These are phyloP conservation scores for Rhizopogon rudus DNA, from an alignment of 768 basidiomycete genomes.

Conservation along the genomic window DNA sequence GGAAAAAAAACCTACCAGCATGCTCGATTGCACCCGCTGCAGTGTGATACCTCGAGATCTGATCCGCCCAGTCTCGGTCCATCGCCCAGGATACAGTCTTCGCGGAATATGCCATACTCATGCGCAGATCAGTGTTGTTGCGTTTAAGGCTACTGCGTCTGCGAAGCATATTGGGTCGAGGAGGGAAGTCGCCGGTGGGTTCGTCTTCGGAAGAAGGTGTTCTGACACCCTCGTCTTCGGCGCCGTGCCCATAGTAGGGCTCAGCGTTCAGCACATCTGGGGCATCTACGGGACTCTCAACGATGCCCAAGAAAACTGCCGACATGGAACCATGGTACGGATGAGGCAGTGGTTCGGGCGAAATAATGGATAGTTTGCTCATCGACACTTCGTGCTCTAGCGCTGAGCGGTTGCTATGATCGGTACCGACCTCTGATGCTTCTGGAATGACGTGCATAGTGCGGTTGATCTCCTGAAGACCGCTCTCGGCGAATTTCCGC, in stretches of 20 bases:
- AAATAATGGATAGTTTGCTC: slow-evolving; percentile 25
- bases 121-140: slow-evolving; percentile 38
- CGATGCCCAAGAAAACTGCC: slow-evolving; percentile 24
- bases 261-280: slow-evolving; percentile 5
- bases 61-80: slow-evolving; percentile 53
- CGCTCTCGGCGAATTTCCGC: slow-evolving; percentile 11
- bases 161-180: slow-evolving; percentile 34
- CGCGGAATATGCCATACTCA: slow-evolving; percentile 44
- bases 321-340: slow-evolving; percentile 37
- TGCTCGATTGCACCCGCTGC: slow-evolving; percentile 36
- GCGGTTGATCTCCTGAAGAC: slow-evolving; percentile 17
- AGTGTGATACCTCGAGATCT: slow-evolving; percentile 45
- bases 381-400: slow-evolving; percentile 18
- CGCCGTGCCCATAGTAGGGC: slow-evolving; percentile 9
- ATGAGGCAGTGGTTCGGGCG: slow-evolving; percentile 41
- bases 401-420: slow-evolving; percentile 11
- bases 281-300: slow-evolving; percentile 28
- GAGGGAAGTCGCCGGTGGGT: slow-evolving; percentile 21
- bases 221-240: slow-evolving; percentile 16
- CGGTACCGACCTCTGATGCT: slow-evolving; percentile 17
- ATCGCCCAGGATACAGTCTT: slow-evolving; percentile 79
- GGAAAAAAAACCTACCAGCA: slow-evolving; percentile 25
- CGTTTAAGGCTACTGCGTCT: slow-evolving; percentile 65
- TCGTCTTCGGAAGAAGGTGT: slow-evolving; percentile 31
- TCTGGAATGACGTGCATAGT: slow-evolving; percentile 26